Evolutionary conservation across 2,329 filamentous ascomycete genomes (phyloP).

Genomic region (Diplodia sapinea): DNA sequence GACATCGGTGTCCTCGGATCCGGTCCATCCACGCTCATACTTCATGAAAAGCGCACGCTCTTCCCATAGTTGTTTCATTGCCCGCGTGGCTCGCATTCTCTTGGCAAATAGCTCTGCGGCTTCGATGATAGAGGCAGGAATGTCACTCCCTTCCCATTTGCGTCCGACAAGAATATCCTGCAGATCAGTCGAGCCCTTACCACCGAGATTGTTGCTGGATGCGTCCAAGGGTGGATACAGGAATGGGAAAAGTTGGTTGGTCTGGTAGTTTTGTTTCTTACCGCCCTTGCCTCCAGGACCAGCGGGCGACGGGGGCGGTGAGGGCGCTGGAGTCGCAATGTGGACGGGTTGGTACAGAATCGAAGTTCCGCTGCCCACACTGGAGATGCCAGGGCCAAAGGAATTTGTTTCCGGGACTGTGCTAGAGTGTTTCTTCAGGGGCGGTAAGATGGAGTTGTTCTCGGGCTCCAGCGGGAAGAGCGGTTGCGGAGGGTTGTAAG

Average conservation of each 20-base stretch:
- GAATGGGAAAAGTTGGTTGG: slow-evolving; percentile 98
- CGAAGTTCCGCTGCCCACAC: slow-evolving; percentile 61
- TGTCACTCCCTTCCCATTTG: slow-evolving; percentile 91
- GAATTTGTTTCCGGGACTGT: slow-evolving; percentile 55
- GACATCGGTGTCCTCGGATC: slow-evolving; percentile 51
- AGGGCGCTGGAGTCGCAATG: slow-evolving; percentile 97
- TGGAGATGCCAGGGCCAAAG: slow-evolving; percentile 59
- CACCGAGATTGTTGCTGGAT: slow-evolving; percentile 86
- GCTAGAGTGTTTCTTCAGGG: slow-evolving; percentile 75
- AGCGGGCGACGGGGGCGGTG: slow-evolving; percentile 89
- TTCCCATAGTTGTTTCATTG: slow-evolving; percentile 92
- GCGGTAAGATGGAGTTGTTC: slow-evolving; percentile 87
- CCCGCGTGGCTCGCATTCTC: slow-evolving; percentile 87
- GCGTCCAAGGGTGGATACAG: slow-evolving; percentile 93
- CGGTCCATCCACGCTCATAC: slow-evolving; percentile 88
- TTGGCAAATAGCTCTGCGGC: slow-evolving; percentile 90
- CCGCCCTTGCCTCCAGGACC: slow-evolving; percentile 84
- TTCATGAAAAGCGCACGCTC: slow-evolving; percentile 90
- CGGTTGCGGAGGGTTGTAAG: slow-evolving; percentile 87
- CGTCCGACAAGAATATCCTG: slow-evolving; percentile 81
- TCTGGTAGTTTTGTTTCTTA: slow-evolving; percentile 99
- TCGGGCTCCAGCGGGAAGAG: slow-evolving; percentile 86
- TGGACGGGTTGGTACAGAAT: slow-evolving; percentile 96
- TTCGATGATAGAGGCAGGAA: slow-evolving; percentile 92
- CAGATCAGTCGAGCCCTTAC: slow-evolving; percentile 80